phyloP scores from a whole-genome alignment of 2,329 filamentous ascomycete species.

The Dactylellina cionopaga region DNA sequence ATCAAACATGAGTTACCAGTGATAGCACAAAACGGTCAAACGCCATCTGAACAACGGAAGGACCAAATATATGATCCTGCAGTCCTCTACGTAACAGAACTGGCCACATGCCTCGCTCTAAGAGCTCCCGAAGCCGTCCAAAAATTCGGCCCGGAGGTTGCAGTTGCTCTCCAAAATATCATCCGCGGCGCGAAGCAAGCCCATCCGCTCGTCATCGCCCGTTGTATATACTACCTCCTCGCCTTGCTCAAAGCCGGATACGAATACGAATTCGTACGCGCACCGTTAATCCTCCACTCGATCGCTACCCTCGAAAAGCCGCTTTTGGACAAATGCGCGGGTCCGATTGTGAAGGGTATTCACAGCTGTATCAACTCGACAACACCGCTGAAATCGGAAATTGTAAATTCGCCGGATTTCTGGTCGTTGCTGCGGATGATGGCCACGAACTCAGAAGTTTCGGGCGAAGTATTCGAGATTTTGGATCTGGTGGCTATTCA shows the following conservation, averaged over 20 bases:
- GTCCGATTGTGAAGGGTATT: constrained; percentile 80
- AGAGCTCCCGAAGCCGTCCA: constrained; percentile 78
- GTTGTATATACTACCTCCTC: constrained; percentile 86
- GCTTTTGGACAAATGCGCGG: constrained; percentile 77
- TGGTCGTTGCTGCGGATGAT: constrained; percentile 88
- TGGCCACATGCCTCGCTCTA: constrained; percentile 83
- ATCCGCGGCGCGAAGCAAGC: constrained; percentile 81
- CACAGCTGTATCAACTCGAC: constrained; percentile 75
- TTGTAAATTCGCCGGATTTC: constrained; percentile 96
- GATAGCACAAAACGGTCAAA: constrained; percentile 71
- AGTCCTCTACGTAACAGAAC: constrained; percentile 88
- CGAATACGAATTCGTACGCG: constrained; percentile 88
- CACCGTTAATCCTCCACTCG: constrained; percentile 88
- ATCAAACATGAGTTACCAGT: constrained; percentile 85
- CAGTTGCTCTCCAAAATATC: constrained; percentile 80
- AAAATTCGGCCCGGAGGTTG: constrained; percentile 79
- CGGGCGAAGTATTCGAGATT: constrained; percentile 84
- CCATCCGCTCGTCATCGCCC: constrained; percentile 83
- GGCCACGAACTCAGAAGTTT: constrained; percentile 74
- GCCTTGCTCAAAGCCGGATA: constrained; percentile 84
- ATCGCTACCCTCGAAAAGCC: constrained; percentile 88
- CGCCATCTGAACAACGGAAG: constrained; percentile 64
- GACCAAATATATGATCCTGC: constrained; percentile 81
- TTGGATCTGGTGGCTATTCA: constrained; percentile 79
- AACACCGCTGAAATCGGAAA: constrained; percentile 77